Percentiles rank a stretch among this genome's conserved stretches.
These are phyloP conservation scores for Babesia divergens DNA, from an alignment of 169 alveolate species.

Conservation along the genomic window DNA sequence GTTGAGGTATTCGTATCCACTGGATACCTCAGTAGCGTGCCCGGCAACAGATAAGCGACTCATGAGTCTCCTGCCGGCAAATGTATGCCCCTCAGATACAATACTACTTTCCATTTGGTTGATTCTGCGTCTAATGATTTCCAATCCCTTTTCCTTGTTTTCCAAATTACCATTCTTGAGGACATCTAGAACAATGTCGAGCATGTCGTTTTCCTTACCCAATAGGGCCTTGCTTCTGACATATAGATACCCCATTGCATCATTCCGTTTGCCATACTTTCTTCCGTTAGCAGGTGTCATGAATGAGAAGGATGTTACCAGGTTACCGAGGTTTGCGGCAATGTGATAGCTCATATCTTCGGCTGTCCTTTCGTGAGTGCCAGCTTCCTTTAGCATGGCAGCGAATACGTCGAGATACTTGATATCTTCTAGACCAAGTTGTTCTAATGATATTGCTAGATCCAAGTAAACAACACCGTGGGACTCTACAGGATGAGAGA, in stretches of 20 bases:
- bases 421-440: constrained; percentile 68
- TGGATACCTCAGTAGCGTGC: constrained; percentile 63
- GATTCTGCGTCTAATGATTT: constrained; percentile 64
- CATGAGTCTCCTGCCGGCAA: constrained; percentile 54
- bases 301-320: constrained; percentile 54
- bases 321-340: constrained; percentile 65
- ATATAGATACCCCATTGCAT: constrained; percentile 65
- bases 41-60: constrained; percentile 61
- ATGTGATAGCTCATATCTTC: constrained; percentile 71
- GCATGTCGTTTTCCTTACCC: constrained; percentile 63
- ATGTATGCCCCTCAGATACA: constrained; percentile 52
- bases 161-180: constrained; percentile 63
- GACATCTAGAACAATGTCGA: constrained; percentile 66
- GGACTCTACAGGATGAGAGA: constrained; percentile 70
- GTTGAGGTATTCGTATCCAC: constrained; percentile 66
- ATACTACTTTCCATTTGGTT: constrained; percentile 59
- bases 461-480: constrained; percentile 74
- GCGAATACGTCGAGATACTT: constrained; percentile 62
- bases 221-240: constrained; percentile 66
- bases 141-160: constrained; percentile 68
- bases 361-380: constrained; percentile 61
- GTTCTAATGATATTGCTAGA: constrained; percentile 64
- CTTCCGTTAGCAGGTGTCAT: constrained; percentile 56
- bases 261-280: constrained; percentile 51
- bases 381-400: constrained; percentile 68